Base-by-base conservation (phyloP, 2,329 filamentous ascomycete species). In the Colletotrichum sp. region DNA sequence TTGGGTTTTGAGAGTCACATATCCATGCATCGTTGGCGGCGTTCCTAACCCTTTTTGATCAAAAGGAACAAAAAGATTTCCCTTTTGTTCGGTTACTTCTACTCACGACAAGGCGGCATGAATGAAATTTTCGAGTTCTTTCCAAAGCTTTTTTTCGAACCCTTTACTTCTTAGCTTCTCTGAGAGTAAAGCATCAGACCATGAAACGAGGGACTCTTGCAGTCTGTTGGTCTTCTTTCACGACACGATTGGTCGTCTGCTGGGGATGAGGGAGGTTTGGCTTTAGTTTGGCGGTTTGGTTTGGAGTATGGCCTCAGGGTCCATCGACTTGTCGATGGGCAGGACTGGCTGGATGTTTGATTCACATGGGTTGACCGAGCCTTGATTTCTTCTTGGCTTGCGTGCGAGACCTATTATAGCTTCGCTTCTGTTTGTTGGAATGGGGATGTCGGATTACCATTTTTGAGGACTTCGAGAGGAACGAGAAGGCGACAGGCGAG, bases 11-110 rank as follows among this genome's bases (percentile, higher is more conserved):
- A 77, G 70, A 75, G 74, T 72, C 69, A 76, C 63, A 77, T 73
- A 77, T 77, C 60, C 65, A 81, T 86, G 84, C 84, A 86, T 86
- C 80, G 80, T 82, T 77, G 79, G 81, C 80, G 82, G 84, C 83
- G 83, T 85, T 85, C 78, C 73, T 44, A 71, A 71, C 75, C 71
- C 57, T 78, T 72, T 71, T 75, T 69, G 55, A 70, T 72, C 60
- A 69, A 67, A 69, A 76, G 66, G 60, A 52, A 73, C 72, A 75
- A 76, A 76, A 73, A 71, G 64, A 63, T 77, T 64, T 65, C 66
- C 63, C 71, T 79, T 72, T 78, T 79, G 72, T 75, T 72, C 60
- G 60, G 77, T 73, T 69, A 72, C 67, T 65, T 77, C 76, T 70
- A 78, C 75, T 65, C 59, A 73, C 73, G 72, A 75, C 60, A 69